Conservation (phyloP, 2,329 filamentous ascomycete species). For the Colletotrichum sp. region DNA sequence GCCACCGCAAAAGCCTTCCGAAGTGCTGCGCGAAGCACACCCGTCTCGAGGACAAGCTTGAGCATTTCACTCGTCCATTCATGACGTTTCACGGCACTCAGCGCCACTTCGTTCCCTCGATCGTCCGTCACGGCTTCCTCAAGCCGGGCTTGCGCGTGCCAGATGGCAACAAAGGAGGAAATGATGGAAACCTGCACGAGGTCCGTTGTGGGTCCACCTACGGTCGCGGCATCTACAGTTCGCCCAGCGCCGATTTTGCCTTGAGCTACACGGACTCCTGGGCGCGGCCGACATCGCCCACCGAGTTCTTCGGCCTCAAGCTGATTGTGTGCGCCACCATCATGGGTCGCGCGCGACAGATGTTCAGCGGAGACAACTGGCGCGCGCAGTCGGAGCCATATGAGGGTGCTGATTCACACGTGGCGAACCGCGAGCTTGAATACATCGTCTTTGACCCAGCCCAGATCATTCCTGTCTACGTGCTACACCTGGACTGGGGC, state of each 20-base stretch:
- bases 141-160: constrained; percentile 32
- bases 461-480: constrained; percentile 49
- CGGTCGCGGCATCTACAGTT: constrained; percentile 48
- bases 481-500: constrained; percentile 48
- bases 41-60: constrained; percentile 34
- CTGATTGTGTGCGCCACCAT: constrained; percentile 50
- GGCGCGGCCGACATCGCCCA: constrained; percentile 30
- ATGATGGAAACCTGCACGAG: constrained; percentile 15
- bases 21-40: background rate
- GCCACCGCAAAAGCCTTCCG: background rate
- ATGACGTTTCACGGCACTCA: constrained; percentile 46
- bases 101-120: constrained; percentile 40
- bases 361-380: constrained; percentile 33
- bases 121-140: constrained; percentile 48
- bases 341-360: constrained; percentile 43
- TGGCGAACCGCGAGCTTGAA: constrained; percentile 39
- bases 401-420: constrained; percentile 39
- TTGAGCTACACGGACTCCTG: constrained; percentile 36
- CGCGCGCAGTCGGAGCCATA: constrained; percentile 26
- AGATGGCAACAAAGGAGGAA: background rate
- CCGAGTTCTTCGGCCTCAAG: constrained; percentile 41
- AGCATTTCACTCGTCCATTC: constrained; percentile 37
- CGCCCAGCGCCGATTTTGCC: constrained; percentile 42
- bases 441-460: constrained; percentile 48
- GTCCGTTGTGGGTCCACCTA: constrained; percentile 43